Evolutionary conservation across 352 stramenopile genomes (phyloP), one percentile per base, ranked within the genome.

Genomic region (Vaucheria bursata): DNA sequence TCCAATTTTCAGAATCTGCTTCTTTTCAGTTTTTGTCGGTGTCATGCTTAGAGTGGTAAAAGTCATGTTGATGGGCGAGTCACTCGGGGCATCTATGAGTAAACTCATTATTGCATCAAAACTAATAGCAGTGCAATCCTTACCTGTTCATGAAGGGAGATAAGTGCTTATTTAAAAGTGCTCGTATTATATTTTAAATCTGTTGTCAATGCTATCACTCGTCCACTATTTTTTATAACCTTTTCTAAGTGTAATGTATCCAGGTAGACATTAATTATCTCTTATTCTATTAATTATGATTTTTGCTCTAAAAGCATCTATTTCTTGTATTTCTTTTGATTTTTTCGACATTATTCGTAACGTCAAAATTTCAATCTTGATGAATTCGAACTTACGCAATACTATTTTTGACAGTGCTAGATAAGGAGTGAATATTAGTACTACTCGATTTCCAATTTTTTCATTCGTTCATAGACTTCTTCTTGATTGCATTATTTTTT

Each of bases 91-190:
- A 12, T 18, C 73, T 12, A 78, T 65, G 29, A 85, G 59, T 7
- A 67, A 8, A 0, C 72, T 73, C 80, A 85, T 85, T n/a, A 85
- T 50, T 31, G 64, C 31, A 32, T 82, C 80, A 71, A 85, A 85
- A n/a, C 12, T 72, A 1, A 52, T 32, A 18, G 59, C 45, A 5
- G 76, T 84, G 40, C 73, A 69, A n/a, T 84, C 77, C 31, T 72
- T 31, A 73, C 77, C 76, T 4, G n/a, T 38, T 34, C 12, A 38
- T 12, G 25, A 3, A 18, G 3, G 3, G 66, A 18, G 25, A 45
- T 2, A 5, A 45, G 66, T 18, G n/a, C 1, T 38, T 32, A 2
- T 12, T 12, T 38, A 18, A 12, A 45, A 29, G n/a, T 5, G 5
- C 25, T 1, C 35, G 5, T 45, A 34, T 34, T 37, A 18, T 18